Conservation (phyloP, 140 eudicot species). For the Bidens hawaiensis region DNA sequence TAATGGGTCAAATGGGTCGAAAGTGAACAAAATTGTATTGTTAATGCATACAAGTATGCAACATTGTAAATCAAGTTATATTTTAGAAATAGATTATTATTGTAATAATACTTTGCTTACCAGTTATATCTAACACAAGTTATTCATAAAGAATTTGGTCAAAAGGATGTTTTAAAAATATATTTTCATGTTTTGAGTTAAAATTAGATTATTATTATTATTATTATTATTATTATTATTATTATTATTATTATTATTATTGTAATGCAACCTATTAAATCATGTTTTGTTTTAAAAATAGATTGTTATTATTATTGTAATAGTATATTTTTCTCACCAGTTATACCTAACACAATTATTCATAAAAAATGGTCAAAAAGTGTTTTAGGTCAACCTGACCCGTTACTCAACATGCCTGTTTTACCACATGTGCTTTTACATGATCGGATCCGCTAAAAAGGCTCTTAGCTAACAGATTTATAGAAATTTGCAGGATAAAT, state of each 20-base stretch:
- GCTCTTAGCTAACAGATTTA: slow-evolving; percentile 19
- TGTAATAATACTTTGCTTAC: neutral
- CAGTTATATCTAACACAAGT: neutral
- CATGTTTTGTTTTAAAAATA: neutral
- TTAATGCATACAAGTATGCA: neutral
- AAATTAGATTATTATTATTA: neutral
- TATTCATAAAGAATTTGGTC: neutral
- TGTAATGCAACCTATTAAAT: neutral
- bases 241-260: too few species aligned
- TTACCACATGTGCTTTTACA: neutral
- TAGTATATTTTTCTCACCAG: neutral
- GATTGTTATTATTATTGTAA: neutral
- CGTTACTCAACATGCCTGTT: neutral
- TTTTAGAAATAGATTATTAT: neutral
- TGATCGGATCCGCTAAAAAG: neutral
- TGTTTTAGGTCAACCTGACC: neutral
- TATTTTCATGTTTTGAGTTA: neutral
- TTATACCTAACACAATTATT: neutral
- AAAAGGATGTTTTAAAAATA: neutral
- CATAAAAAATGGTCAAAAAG: neutral
- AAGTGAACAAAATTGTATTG: neutral
- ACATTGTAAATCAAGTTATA: neutral
- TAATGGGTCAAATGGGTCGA: neutral
- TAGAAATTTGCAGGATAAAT: slow-evolving; percentile 76
- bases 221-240: too few species aligned